A percentile compares a stretch with the other conserved stretches of the same genome.
Evolutionary conservation across 1,284 basidiomycete species (phyloP).

Genomic region (Termitomyces sp.): DNA sequence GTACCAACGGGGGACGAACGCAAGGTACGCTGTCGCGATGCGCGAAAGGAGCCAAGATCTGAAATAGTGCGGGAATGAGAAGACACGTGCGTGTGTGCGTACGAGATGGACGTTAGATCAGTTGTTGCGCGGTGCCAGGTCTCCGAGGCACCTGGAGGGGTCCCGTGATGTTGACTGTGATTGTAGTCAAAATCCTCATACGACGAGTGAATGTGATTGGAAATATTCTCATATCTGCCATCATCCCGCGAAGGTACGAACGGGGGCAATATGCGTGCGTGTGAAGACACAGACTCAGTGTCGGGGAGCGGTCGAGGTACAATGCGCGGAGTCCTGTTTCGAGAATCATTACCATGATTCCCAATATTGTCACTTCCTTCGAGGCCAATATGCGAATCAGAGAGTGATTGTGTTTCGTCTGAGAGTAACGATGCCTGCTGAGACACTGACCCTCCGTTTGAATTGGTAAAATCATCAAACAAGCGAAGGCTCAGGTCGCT

Average conservation of each 20-base stretch:
- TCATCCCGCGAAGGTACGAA: not conserved
- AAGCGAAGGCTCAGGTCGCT: slow-evolving; percentile 6
- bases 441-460: not conserved
- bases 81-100: not conserved
- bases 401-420: not conserved
- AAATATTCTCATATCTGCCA: not conserved
- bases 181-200: not conserved
- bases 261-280: not conserved
- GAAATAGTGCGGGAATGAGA: not conserved
- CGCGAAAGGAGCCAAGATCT: slow-evolving; percentile 1
- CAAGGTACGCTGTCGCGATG: slow-evolving; percentile 1
- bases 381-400: not conserved
- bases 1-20: not conserved
- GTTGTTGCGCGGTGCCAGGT: not conserved
- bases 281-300: slow-evolving; percentile 1
- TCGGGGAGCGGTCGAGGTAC: not conserved
- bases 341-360: not conserved
- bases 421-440: slow-evolving; percentile 3
- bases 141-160: not conserved
- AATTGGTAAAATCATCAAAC: slow-evolving; percentile 3
- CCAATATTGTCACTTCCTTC: not conserved
- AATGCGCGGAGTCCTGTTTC: slow-evolving; percentile 7
- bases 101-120: not conserved
- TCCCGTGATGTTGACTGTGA: not conserved
- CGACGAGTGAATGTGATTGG: not conserved